Percentiles rank a stretch among this genome's conserved stretches.
phyloP scores from a whole-genome alignment of 2,329 filamentous ascomycete genomes.

The Aspergillus sp. region DNA sequence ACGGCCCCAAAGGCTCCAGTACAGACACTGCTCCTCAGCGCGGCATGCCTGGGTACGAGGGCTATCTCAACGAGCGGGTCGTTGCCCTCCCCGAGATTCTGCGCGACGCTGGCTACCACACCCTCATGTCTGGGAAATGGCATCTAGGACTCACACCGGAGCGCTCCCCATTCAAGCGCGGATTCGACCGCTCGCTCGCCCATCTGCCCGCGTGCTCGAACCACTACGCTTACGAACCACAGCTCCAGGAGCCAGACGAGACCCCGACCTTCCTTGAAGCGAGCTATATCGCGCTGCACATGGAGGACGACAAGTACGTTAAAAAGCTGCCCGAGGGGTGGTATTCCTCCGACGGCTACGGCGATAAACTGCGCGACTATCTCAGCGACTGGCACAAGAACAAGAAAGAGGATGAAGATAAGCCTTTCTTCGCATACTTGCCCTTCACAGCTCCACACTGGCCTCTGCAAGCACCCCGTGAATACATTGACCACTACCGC shows the following conservation, averaged over 20 bases:
- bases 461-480: slow-evolving; percentile 60
- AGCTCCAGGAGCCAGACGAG: slow-evolving; percentile 40
- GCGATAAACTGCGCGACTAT: slow-evolving; percentile 54
- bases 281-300: slow-evolving; percentile 45
- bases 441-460: slow-evolving; percentile 65
- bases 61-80: slow-evolving; percentile 62
- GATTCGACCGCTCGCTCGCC: slow-evolving; percentile 61
- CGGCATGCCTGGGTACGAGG: slow-evolving; percentile 62
- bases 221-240: slow-evolving; percentile 56
- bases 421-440: slow-evolving; percentile 60
- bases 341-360: slow-evolving; percentile 57
- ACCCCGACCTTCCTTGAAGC: slow-evolving; percentile 44
- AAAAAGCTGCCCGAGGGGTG: slow-evolving; percentile 51
- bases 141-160: slow-evolving; percentile 61
- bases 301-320: slow-evolving; percentile 47
- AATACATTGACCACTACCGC: slow-evolving; percentile 57
- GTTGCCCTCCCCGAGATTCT: slow-evolving; percentile 60
- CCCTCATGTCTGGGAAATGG: slow-evolving; percentile 64
- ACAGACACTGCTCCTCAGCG: slow-evolving; percentile 56
- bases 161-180: slow-evolving; percentile 55
- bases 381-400: slow-evolving; percentile 49
- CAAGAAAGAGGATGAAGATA: slow-evolving; percentile 24
- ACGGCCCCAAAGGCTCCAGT: slow-evolving; percentile 51
- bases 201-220: slow-evolving; percentile 62
- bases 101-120: slow-evolving; percentile 59